Evolutionary conservation across 306 rosid genomes (phyloP), one percentile per base, ranked within the genome.

Genomic region (Begonia masoniana): DNA sequence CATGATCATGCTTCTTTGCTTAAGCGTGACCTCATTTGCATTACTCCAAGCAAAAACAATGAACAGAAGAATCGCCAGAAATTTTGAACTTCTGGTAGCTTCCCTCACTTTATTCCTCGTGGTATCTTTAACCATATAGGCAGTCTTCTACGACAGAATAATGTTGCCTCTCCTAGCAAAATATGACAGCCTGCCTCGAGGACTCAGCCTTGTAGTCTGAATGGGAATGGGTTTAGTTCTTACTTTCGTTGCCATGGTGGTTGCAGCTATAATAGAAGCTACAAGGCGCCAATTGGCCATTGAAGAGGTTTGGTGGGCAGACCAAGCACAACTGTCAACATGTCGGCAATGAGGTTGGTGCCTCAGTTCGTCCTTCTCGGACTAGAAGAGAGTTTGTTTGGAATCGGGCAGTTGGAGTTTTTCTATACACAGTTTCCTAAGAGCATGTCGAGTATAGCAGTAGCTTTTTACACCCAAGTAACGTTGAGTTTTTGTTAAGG

Each of bases 191-290:
- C 61, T 42, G 35, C 21, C 61, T 57, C 50, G 61, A 11, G 61
- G 61, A 45, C 61, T 57, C 19, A 57, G 61, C 26, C 51, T 51
- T 17, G 23, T 11, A 57, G 4, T 45, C 41, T 14, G 61, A 12
- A 57, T 57, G 61, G 61, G 61, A 14, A 43, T 21, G 9, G 61
- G 61, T 43, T 26, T 57, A 41, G 39, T 57, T 43, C 51, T 57
- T 47, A 26, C 51, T 19, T 19, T 15, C 50, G 15, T 56, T 2
- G 48, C 60, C 14, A 56, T 56, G 60, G 60, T 51, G 5, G 39
- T 57, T 43, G 43, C 61, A 17, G 61, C 61, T 0, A 9, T 57
- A 10, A 41, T 57, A 15, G 61, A 13, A 57, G 61, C 39, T 43
- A 12, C 11, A 2, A 43, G 61, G 61, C 61, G 61, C 21, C 14